Evolutionary conservation across 179 eudicot species (phyloP), one percentile per base, ranked within the genome.

Genomic region (Drosera spatulata): DNA sequence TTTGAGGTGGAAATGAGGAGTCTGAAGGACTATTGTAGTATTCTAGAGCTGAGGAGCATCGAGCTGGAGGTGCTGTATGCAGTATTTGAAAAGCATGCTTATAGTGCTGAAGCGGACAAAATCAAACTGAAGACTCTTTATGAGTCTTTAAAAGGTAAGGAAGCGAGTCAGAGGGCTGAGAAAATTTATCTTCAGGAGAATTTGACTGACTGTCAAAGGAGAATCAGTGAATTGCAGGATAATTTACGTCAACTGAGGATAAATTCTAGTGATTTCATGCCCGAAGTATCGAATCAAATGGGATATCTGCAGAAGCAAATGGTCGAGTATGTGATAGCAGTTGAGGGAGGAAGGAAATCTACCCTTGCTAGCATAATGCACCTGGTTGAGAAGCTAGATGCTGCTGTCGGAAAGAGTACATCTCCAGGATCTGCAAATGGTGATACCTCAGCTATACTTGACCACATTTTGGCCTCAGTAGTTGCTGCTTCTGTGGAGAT

Each of bases 1-100:
- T 87, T 84, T 56, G 84, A 70, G 73, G 75, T 65, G 58, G 70
- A 79, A 61, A 69, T 61, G 66, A 82, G 80, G 67, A 60, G 72
- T 68, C 60, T 77, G 73, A 76, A 74, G 69, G 80, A 75, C 60
- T 70, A 78, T 37, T 61, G 66, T 80, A 55, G 47, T 70, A 62
- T 62, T 65, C 76, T 79, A 59, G 95, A 85, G 63, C 76, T 59
- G 65, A 77, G 75, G 65, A 85, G 77, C 57, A 68, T 86, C 56
- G 95, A 90, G 74, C 86, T 81, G 51, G 70, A 75, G 77, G 83
- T 89, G 63, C 61, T 82, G 40, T 83, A 74, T 65, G 95, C 77
- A 77, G 74, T 66, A 69, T 58, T 89, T 61, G 80, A 74, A 66
- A 81, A 78, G 69, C 80, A 78, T 64, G 51, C 73, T 42, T 70